Base-by-base conservation (phyloP, 2,329 filamentous ascomycete genomes). In the Cryoendolithus antarcticus region DNA sequence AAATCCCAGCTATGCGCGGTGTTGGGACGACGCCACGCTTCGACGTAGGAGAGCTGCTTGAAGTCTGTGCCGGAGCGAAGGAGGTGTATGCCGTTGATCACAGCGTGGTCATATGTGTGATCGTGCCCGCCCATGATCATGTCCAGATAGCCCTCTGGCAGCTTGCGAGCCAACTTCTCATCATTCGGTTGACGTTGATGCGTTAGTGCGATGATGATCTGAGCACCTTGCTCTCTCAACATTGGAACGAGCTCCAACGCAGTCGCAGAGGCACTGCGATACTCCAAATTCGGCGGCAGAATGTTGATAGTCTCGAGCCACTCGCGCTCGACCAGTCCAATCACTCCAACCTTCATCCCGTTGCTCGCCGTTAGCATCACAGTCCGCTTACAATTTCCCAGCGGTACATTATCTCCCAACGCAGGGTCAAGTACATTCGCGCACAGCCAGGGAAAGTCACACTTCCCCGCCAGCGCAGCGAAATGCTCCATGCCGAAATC, bases 181-280 rank as follows among this genome's bases (percentile, higher is more conserved):
- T 94, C 86, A 53, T 93, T 93, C 9, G 85, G 85, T 60, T 94
- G 85, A 33, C 86, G 74, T 65, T 86, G 82, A 58, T 94, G 88
- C 9, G 83, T 86, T 2, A 94, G 63, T 3, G 83, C 84, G 21
- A 95, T 71, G 43, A 95, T 66, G 35, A 94, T 77, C 41, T 94
- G 83, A 9, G 83, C 85, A 1, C 86, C 86, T 53, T 86, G 72
- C 35, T 74, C 75, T 32, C 82, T 75, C 37, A 95, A 66, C 38
- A 72, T 61, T 0, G 85, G 83, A 0, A 86, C 76, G 1, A 93
- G 68, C 54, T 86, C 77, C 51, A 73, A 77, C 2, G 85, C 88
- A 1, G 82, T 85, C 40, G 75, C 73, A 4, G 73, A 79, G 3
- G 85, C 84, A 6, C 83, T 88, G 54, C 77, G 78, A 67, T 91